A percentile compares a stretch with the other conserved stretches of the same genome.
Conservation (phyloP, 345 rosid species). For the Eucalyptus guilfoylei region DNA sequence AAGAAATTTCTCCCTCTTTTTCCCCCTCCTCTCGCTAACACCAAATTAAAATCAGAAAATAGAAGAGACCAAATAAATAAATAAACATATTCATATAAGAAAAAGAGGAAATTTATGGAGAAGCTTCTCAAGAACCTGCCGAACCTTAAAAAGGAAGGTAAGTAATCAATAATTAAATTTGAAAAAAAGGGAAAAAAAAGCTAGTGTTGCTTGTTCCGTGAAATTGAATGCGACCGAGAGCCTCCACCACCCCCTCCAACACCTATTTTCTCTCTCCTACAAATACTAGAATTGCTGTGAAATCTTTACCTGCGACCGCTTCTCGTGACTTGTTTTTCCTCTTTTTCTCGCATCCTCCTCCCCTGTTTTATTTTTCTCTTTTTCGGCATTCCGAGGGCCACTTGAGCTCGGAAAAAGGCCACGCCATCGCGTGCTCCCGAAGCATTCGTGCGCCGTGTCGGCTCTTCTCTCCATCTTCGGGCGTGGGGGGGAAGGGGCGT, state of each 20-base stretch:
- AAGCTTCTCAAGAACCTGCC: neutral
- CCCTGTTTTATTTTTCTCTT: neutral
- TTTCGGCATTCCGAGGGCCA: neutral
- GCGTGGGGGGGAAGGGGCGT: neutral
- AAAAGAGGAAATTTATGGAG: neutral
- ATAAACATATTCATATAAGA: neutral
- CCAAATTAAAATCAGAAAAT: neutral
- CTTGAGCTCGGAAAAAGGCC: neutral
- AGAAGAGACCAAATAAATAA: neutral
- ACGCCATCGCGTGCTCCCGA: neutral
- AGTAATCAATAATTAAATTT: neutral
- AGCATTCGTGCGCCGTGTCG: neutral
- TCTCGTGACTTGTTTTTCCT: neutral
- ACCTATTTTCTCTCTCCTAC: neutral
- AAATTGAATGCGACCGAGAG: conserved; percentile 22
- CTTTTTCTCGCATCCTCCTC: neutral
- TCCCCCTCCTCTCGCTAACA: neutral
- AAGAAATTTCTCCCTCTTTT: neutral
- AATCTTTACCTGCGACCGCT: neutral
- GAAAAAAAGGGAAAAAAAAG: neutral
- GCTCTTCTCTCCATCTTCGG: neutral
- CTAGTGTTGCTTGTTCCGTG: conserved; percentile 6
- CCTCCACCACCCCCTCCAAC: neutral
- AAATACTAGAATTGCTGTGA: conserved; percentile 1
- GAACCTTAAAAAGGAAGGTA: neutral